phyloP scores from a whole-genome alignment of 345 rosid species.

The Leavenworthia alabamica region DNA sequence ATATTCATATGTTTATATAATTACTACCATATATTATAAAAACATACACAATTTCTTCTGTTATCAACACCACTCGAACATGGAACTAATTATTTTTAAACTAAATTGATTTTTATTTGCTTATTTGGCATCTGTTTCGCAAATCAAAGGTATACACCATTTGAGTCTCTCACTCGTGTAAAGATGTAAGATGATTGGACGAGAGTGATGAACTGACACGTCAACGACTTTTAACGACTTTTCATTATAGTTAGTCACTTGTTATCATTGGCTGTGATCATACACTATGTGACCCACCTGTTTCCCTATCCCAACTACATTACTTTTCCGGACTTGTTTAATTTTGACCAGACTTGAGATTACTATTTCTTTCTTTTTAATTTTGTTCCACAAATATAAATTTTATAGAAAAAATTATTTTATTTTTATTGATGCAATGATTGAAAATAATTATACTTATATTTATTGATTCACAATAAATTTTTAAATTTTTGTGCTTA shows the following conservation, averaged over 20 bases:
- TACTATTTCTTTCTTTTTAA: no score
- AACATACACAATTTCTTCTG: no score
- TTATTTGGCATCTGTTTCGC: not conserved
- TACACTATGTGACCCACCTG: conserved; percentile 11
- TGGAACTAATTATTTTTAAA: no score
- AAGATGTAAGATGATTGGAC: conserved; percentile 6
- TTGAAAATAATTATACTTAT: no score
- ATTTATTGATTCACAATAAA: no score
- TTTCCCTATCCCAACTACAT: not conserved
- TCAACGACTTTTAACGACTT: conserved; percentile 19
- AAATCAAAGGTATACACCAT: not conserved
- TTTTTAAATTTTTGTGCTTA: no score
- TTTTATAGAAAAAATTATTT: no score
- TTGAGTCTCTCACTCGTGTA: conserved; percentile 4
- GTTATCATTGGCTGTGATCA: conserved; percentile 11
- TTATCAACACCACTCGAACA: no score
- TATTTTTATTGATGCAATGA: no score
- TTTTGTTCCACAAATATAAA: no score
- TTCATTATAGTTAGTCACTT: not conserved
- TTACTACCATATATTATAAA: no score
- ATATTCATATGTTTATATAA: no score
- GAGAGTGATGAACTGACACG: not conserved
- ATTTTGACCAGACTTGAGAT: not conserved
- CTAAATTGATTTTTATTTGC: not conserved
- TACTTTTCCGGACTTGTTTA: not conserved